These are phyloP conservation scores for Radiomyces spectabilis DNA, from an alignment of 192 early-diverging fungal species.

Conservation along the genomic window DNA sequence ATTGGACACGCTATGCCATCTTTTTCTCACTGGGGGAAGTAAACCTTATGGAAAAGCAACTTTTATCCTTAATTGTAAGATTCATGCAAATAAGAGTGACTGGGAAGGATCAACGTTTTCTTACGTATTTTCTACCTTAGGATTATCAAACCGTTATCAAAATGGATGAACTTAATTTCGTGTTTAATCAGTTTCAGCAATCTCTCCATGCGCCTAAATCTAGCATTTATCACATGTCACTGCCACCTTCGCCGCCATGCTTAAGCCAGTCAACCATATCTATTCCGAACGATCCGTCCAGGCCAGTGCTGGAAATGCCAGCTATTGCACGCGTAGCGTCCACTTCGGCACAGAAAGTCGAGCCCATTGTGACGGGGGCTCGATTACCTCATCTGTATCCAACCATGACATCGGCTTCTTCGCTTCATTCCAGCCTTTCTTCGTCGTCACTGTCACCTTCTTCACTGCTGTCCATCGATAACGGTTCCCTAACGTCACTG, in stretches of 20 bases:
- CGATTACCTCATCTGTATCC: neutral
- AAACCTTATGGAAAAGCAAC: constrained; percentile 79
- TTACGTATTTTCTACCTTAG: neutral
- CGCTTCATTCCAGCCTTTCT: neutral
- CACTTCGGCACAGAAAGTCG: neutral
- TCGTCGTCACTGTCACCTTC: neutral
- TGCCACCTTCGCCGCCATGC: neutral
- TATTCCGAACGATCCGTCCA: too few species aligned
- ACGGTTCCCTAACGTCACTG: neutral
- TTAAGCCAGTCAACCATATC: neutral
- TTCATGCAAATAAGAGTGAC: constrained; percentile 5
- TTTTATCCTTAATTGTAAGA: constrained; percentile 55
- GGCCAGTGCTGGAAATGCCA: too few species aligned
- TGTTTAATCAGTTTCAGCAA: neutral
- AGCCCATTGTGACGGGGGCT: neutral
- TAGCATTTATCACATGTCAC: neutral
- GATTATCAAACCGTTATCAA: constrained; percentile 19
- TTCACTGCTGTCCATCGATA: neutral
- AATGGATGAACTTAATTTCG: constrained; percentile 5
- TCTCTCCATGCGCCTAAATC: neutral
- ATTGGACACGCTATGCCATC: constrained; percentile 68
- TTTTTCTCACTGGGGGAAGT: constrained; percentile 70
- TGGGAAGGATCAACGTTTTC: neutral
- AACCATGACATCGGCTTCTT: neutral
- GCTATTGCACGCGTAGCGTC: too few species aligned